Base-by-base conservation (phyloP, 148 eudicot genomes). In the Persicaria maculosa region DNA sequence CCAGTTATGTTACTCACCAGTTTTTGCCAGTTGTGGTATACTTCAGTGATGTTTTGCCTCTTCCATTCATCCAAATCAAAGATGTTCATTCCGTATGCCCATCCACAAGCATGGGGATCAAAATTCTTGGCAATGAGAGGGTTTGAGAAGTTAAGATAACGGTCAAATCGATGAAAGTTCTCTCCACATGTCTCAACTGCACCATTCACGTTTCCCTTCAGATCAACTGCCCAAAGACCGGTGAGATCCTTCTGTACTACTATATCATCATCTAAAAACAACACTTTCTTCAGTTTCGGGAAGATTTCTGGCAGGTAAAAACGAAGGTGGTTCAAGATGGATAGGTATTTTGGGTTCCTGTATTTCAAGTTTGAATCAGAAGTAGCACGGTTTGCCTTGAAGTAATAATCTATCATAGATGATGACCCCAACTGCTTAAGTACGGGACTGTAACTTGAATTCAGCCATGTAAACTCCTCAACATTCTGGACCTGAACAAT, bases 21-120 rank as follows among this genome's bases (percentile, higher is more conserved):
- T 77, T 86, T 90, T 81, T 92, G 97, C 97, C 97, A 92, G 20
- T 81, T 77, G 83, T 92, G 97, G 82, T 92, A 90, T 46, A 92
- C 93, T 19, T 81, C 91, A 47, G 95, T 92, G 74, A 92, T 90
- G 76, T 92, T 88, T 80, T 92, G 97, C 83, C 81, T 84, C 84
- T 82, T 92, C 97, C 97, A 92, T 76, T 92, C 87, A 72, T 87
- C 87, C 84, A 92, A 83, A 81, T 92, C 97, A 74, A 92, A 86
- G 15, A 92, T 55, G 75, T 92, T 92, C 97, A 92, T 92, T 76
- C 97, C 97, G 81, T 81, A 92, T 44, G 97, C 97, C 97, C 97
- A 92, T 70, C 97, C 97, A 84, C 97, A 92, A 73, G 97, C 93
- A 76, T 74, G 93, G 45, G 95, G 97, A 64, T 90, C 88, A 80